These are phyloP conservation scores for Epichloe bromicola DNA, from an alignment of 2,329 filamentous ascomycete species.

Conservation along the genomic window DNA sequence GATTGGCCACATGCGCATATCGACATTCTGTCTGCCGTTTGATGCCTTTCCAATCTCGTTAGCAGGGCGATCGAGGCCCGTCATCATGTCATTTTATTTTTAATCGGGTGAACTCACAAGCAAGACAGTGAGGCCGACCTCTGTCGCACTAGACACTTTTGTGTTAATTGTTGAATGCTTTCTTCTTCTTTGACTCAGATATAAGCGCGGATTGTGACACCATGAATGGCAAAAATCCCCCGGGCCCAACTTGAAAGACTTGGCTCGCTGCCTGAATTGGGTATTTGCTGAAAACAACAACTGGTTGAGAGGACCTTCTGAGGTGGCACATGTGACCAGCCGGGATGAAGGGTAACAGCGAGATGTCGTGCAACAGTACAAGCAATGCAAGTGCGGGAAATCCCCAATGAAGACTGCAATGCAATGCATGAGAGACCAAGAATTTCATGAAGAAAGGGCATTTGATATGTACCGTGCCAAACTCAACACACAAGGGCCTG, in stretches of 20 bases:
- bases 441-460: not conserved
- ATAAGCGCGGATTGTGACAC: not conserved
- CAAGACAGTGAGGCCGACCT: slow-evolving; percentile 54
- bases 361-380: slow-evolving; percentile 4
- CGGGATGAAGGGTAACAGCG: not conserved
- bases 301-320: not conserved
- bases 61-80: not conserved
- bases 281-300: not conserved
- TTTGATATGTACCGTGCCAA: too few species aligned
- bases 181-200: too few species aligned
- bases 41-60: slow-evolving; percentile 40
- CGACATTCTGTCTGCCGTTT: slow-evolving; percentile 64
- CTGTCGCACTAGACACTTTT: slow-evolving; percentile 50
- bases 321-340: not conserved
- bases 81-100: not conserved
- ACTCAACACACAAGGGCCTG: too few species aligned
- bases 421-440: not conserved
- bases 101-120: slow-evolving; percentile 33
- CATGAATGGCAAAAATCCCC: not conserved
- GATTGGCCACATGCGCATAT: slow-evolving; percentile 64
- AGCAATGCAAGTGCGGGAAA: not conserved
- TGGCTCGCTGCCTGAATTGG: not conserved
- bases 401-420: not conserved
- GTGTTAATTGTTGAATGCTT: not conserved
- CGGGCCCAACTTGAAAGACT: not conserved